Evolutionary conservation across 2,329 filamentous ascomycete genomes (phyloP), one percentile per base, ranked within the genome.

Genomic region (Fusarium succisae): DNA sequence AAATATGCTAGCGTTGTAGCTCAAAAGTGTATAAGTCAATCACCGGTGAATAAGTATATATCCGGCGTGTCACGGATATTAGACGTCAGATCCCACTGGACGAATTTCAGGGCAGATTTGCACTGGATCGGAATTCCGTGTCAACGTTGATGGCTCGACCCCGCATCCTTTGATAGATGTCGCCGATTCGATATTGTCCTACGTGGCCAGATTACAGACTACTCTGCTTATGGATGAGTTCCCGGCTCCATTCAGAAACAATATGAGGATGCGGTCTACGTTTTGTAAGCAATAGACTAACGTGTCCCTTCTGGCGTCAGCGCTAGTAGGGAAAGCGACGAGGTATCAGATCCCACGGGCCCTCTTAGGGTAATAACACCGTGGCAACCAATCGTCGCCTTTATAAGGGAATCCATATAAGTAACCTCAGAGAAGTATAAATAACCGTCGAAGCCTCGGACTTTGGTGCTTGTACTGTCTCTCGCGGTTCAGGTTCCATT

Each of bases 71-170:
- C 4, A 22, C 20, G 35, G 51, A 11, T 28, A 10, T 39, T 18
- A 8, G 15, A 2, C n/a, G 15, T 3, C 10, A 28, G 8, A 22
- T 17, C 12, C 20, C 11, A 17, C 35, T 8, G 5, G 6, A 18
- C n/a, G 24, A 4, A 17, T 3, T 22, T 28, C 5, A 0, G 1
- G 7, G 9, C 30, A 1, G 30, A 1, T 12, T 17, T 7, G 2
- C 8, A 15, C 13, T 22, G 24, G 8, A 18, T 7, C 35, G 35
- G 35, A 54, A 54, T 17, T 39, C 35, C 24, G 51, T 28, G 20
- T n/a, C 8, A 37, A 38, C 50, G 32, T 54, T 22, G 13, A 22
- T 20, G 20, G n/a, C 24, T 26, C 35, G 6, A 54, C 24, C 8
- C 11, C 20, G 14, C 14, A 17, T 7, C 5, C 10, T 22, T 28